These are phyloP conservation scores for Tubosaeta brunneosetosa DNA, from an alignment of 768 basidiomycete species.

Conservation along the genomic window DNA sequence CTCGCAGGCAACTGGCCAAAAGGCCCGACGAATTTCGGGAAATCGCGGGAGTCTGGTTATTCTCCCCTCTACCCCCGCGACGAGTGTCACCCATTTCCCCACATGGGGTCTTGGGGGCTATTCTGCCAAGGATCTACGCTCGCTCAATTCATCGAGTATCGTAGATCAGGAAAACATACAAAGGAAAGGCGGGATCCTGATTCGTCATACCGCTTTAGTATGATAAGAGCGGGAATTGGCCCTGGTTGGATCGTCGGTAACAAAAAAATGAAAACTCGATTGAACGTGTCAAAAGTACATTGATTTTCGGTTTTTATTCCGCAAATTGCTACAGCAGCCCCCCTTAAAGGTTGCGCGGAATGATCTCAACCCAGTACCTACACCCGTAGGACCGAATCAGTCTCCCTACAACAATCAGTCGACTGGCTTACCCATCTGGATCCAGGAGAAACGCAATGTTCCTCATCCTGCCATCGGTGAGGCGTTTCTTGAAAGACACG, in stretches of 20 bases:
- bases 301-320: not conserved
- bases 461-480: slow-evolving; percentile 81
- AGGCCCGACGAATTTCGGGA: not conserved
- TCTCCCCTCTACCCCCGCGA: not conserved
- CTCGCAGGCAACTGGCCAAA: not conserved
- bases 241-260: not conserved
- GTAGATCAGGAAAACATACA: not conserved
- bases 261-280: slow-evolving; percentile 5
- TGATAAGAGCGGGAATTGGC: not conserved
- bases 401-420: not conserved
- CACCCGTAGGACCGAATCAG: not conserved
- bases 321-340: not conserved
- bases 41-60: not conserved
- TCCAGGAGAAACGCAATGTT: slow-evolving; percentile 81
- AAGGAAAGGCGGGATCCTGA: not conserved
- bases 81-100: too few relatives aligned
- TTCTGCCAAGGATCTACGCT: not conserved
- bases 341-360: slow-evolving; percentile 34
- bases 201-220: not conserved
- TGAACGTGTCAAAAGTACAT: slow-evolving; percentile 1
- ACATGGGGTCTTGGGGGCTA: not conserved
- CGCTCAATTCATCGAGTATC: not conserved
- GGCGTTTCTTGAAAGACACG: slow-evolving; percentile 84
- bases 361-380: slow-evolving; percentile 61
- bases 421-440: slow-evolving; percentile 61